Evolutionary conservation across 176 grass and related monocot genomes (phyloP).

Genomic region (Ensete glaucum): DNA sequence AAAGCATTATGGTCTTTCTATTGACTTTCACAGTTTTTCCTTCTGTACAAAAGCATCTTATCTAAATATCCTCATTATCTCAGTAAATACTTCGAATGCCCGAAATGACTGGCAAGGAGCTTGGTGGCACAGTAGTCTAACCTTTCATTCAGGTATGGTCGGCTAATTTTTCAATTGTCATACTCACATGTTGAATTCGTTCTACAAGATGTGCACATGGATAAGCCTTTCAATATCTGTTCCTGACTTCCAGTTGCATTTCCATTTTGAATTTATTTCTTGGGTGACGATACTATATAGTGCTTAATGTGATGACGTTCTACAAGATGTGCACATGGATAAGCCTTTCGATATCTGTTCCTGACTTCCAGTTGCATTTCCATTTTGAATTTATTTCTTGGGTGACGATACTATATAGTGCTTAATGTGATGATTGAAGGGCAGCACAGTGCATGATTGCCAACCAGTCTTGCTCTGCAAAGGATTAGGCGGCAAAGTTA

Average conservation of each 20-base stretch:
- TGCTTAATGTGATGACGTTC: not conserved
- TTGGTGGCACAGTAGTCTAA: conserved; percentile 87
- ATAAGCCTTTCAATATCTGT: not conserved
- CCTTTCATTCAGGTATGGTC: conserved; percentile 53
- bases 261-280: not conserved
- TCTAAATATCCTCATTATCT: not conserved
- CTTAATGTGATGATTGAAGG: not conserved
- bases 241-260: not conserved
- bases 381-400: not conserved
- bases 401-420: not conserved
- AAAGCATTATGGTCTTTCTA: not conserved
- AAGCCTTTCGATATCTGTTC: not conserved
- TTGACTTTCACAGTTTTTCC: not conserved
- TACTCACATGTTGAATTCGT: not conserved
- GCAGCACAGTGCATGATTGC: not conserved
- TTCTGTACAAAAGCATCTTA: conserved; percentile 15
- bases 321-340: too few species aligned
- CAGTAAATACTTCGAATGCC: conserved; percentile 81
- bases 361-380: not conserved
- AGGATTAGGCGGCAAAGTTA: not conserved
- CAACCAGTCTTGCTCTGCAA: not conserved
- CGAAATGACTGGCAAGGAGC: conserved; percentile 94
- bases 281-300: not conserved
- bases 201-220: too few species aligned
- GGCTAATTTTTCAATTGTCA: not conserved